Evolutionary conservation across 2,329 filamentous ascomycete genomes (phyloP).

Genomic region (Huntiella moniliformis): DNA sequence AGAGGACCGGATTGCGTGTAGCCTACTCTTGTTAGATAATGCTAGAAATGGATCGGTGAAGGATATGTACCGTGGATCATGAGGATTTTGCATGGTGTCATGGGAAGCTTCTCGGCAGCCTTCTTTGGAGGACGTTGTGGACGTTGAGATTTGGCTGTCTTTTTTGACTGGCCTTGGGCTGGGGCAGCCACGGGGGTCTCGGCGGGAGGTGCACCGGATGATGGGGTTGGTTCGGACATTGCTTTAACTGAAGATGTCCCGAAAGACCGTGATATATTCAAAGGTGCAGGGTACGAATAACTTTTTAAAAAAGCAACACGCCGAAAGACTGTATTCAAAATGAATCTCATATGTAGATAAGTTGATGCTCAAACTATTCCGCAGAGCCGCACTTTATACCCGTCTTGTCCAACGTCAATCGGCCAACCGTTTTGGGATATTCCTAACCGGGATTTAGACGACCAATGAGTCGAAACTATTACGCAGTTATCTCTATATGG

Average conservation of each 20-base stretch:
- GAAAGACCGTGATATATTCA: neutral
- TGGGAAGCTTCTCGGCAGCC: conserved; percentile 14
- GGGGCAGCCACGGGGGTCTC: neutral
- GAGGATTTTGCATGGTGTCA: conserved; percentile 44
- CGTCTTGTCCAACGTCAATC: too few relatives aligned
- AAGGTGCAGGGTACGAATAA: neutral
- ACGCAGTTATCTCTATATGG: too few relatives aligned
- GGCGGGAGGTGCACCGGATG: neutral
- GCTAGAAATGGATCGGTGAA: neutral
- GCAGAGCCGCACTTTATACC: too few relatives aligned
- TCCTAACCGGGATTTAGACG: too few relatives aligned
- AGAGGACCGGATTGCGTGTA: conserved; percentile 78
- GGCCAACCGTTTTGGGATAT: too few relatives aligned
- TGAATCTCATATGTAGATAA: too few relatives aligned
- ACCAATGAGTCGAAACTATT: too few relatives aligned
- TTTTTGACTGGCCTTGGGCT: neutral
- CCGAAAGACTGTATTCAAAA: too few relatives aligned
- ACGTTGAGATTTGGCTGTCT: neutral
- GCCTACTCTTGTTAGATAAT: conserved; percentile 26
- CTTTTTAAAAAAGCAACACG: neutral
- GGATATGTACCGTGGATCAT: conserved; percentile 49
- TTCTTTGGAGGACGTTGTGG: conserved; percentile 8
- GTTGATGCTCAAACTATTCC: too few relatives aligned
- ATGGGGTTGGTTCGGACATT: conserved; percentile 7
- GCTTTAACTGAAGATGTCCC: neutral